Evolutionary conservation across 345 rosid genomes (phyloP), one percentile per base, ranked within the genome.

Genomic region (Passiflora organensis): DNA sequence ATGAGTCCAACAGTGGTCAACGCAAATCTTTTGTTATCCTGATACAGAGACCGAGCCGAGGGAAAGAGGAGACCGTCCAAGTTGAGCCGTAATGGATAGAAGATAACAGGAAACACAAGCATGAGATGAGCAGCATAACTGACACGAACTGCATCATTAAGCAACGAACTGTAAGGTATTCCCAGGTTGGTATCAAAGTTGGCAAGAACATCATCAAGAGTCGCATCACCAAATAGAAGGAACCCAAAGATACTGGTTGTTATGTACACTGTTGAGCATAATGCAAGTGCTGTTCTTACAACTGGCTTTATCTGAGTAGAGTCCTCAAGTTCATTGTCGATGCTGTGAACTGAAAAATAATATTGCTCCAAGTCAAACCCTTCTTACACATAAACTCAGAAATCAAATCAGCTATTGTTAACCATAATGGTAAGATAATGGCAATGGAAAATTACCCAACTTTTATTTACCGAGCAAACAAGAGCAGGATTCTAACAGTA

Each of bases 71-170:
- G 96, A 28, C 89, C 91, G 6, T 93, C 96, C 66, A 93, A 56
- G 76, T 80, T 89, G 66, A 86, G 78, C 42, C 96, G 71, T 68
- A 93, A 43, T 12, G 99, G 95, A 43, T 64, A 80, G 78, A 93
- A 93, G 60, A 86, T 82, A 21, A 93, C 53, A 6, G 99, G 99
- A 69, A 86, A 93, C 14, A 93, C 99, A 19, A 93, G 89, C 94
- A 89, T 86, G 53, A 93, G 89, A 64, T 93, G 99, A 37, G 74
- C 84, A 11, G 81, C 86, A 12, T 93, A 93, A 68, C 96, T 89
- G 46, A 86, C 79, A 61, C 99, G 91, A 60, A 93, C 95, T 22
- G 76, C 87, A 46, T 84, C 95, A 41, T 71, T 82, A 38, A 91
- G 83, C 17, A 84, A 48, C 38, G 80, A 70, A 56, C 96, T 64